A percentile compares a stretch with the other conserved stretches of the same genome.
Conservation (phyloP, 768 basidiomycete genomes). For the Clitopilus hobsonii region DNA sequence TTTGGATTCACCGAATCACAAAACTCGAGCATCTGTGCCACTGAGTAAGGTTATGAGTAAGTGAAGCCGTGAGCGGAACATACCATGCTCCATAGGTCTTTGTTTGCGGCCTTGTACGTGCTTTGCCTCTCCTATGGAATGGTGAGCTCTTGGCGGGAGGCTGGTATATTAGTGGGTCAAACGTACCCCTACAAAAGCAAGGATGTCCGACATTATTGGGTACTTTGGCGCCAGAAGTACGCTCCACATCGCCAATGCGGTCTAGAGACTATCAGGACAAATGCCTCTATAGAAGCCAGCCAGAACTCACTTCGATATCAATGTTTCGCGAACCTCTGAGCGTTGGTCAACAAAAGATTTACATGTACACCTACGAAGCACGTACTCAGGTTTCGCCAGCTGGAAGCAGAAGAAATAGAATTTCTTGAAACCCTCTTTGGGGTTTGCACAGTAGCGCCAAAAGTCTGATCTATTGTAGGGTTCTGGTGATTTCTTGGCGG, state of each 20-base stretch:
- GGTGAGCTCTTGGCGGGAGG: too few relatives aligned
- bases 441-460: slow-evolving; percentile 41
- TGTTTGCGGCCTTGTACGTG: slow-evolving; percentile 73
- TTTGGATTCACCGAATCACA: slow-evolving; percentile 55
- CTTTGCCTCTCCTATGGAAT: slow-evolving; percentile 37
- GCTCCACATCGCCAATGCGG: slow-evolving; percentile 71
- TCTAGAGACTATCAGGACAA: slow-evolving; percentile 32
- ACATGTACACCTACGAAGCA: slow-evolving; percentile 10
- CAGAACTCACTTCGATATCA: slow-evolving; percentile 65
- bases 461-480: slow-evolving; percentile 55
- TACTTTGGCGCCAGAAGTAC: slow-evolving; percentile 66
- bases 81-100: slow-evolving; percentile 86
- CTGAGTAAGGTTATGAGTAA: slow-evolving; percentile 3
- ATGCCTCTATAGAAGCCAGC: not conserved
- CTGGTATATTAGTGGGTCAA: too few relatives aligned
- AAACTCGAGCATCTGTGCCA: slow-evolving; percentile 68
- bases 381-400: slow-evolving; percentile 70
- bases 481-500: slow-evolving; percentile 36
- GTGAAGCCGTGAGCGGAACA: slow-evolving; percentile 12
- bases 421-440: slow-evolving; percentile 50
- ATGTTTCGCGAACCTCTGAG: slow-evolving; percentile 67
- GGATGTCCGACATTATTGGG: slow-evolving; percentile 59
- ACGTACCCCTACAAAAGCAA: slow-evolving; percentile 62
- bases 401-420: slow-evolving; percentile 70
- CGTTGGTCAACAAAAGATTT: not conserved